Base-by-base conservation (phyloP, 2,329 filamentous ascomycete genomes). In the Spiromastix sp. region DNA sequence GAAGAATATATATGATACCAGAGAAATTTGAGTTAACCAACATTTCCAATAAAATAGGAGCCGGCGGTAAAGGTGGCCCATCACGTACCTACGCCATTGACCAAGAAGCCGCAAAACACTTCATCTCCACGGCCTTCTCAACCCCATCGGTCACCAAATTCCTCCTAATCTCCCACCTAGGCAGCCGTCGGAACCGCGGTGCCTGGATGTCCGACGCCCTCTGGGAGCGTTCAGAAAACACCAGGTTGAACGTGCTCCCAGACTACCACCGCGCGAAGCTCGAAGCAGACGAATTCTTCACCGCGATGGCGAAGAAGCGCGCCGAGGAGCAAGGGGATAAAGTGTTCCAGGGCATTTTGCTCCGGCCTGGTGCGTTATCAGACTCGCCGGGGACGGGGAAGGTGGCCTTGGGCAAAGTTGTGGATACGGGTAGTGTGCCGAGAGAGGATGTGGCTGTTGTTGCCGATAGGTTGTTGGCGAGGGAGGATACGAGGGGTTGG, bases 261-360 rank as follows among this genome's bases (percentile, higher is more conserved):
- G 56, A 64, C 8, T 74, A 74, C 46, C 66, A 60, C 43, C 58
- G 66, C 27, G 71, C 71, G 12, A 74, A 74, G 45, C 58, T 71
- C 18, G 70, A 68, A 15, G 70, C 71, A 2, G 71, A 74, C 42
- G 69, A 74, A 51, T 68, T 68, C 33, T 54, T 74, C 45, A 67
- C 67, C 7, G 63, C 68, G 4, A 47, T 67, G 22, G 55, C 60
- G 6, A 53, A 52, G 37, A 52, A 49, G 43, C 51, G 59, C 15
- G 51, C 52, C 33, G 40, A 42, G 15, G 25, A 9, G 12, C 26
- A 29, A 13, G 40, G 48, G 48, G 12, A 56, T 47, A 29, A 49
- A 47, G 47, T 48, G 4, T 70, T 72, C 42, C 61, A 64, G 47
- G 65, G 64, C 13, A 71, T 74, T 40, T 65, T 61, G 38, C 49